Evolutionary conservation across 2,329 filamentous ascomycete genomes (phyloP), one percentile per base, ranked within the genome.

Genomic region (Colletotrichum tabaci): DNA sequence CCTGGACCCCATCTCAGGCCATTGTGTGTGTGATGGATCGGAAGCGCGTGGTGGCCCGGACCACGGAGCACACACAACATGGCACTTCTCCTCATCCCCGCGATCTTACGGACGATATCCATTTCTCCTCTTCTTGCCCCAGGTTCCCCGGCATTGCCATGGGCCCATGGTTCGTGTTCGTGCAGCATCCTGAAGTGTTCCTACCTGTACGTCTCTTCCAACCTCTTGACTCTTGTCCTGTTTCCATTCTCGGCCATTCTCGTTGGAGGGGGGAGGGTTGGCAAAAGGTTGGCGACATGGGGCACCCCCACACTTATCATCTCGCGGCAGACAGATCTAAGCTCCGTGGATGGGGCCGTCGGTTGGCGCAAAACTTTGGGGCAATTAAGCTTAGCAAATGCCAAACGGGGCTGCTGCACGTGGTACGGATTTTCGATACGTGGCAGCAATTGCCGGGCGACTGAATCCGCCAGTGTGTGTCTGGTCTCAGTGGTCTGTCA

Each of bases 261-360:
- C 35, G 8, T 38, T 38, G 35, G 55, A 66, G 46, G 35, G 44
- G 44, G 35, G 30, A 71, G 46, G 52, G 58, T 56, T 63, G 57
- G 64, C 68, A 35, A 58, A 61, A 26, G 40, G 40, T 61, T 62
- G 65, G 56, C 50, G 40, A 49, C 58, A 67, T 61, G 56, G 65
- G 26, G 53, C 21, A 58, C 60, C 69, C 68, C 69, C 69, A 72
- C 69, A 72, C 58, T 63, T 69, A 60, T 70, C 69, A 72, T 72
- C 66, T 68, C 21, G 60, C 69, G 69, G 69, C 66, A 69, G 65
- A 69, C 69, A 72, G 69, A 72, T 72, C 69, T 72, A 69, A 69
- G 60, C 58, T 72, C 69, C 69, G 69, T 42, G 18, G 53, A 64
- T 60, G 66, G 58, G 53, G 55, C 69, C 67, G 47, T 55, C 65